These are phyloP conservation scores for Candida peoriensis DNA, from an alignment of 805 yeast species.

Conservation along the genomic window DNA sequence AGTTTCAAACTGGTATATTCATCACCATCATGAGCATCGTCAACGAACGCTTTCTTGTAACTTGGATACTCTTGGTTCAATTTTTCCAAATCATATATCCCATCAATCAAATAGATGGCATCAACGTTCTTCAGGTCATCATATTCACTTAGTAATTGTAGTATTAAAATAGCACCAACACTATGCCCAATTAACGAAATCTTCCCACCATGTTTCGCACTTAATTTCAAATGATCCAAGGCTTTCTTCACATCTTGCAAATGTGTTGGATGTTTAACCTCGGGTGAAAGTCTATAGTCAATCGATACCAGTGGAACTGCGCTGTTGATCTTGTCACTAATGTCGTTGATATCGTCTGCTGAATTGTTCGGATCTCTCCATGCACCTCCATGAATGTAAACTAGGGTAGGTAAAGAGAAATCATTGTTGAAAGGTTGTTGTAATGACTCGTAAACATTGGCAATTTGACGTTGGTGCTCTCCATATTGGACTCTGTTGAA, in stretches of 20 bases:
- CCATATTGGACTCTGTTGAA: too few species aligned
- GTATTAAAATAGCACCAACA: constrained; percentile 59
- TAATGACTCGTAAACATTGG: not conserved
- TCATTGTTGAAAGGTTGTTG: not conserved
- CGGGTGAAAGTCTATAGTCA: constrained; percentile 68
- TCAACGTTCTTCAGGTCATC: constrained; percentile 11
- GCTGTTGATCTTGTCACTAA: constrained; percentile 22
- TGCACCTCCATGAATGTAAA: constrained; percentile 84
- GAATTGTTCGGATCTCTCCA: constrained; percentile 75
- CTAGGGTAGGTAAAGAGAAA: constrained; percentile 26
- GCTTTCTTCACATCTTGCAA: constrained; percentile 49
- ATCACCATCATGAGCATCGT: constrained; percentile 50
- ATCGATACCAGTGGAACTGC: constrained; percentile 26
- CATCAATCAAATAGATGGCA: constrained; percentile 49
- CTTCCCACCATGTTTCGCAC: constrained; percentile 9
- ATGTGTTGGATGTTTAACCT: constrained; percentile 56
- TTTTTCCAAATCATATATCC: constrained; percentile 54
- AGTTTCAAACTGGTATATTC: constrained; percentile 18
- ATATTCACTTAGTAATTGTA: constrained; percentile 9
- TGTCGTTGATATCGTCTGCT: constrained; percentile 42
- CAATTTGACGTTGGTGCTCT: not conserved
- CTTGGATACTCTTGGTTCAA: constrained; percentile 57
- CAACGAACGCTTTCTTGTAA: constrained; percentile 47
- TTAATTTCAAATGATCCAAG: constrained; percentile 5
- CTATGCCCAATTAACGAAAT: constrained; percentile 63